These are phyloP conservation scores for Oryza meridionalis DNA, from an alignment of 176 grass and related monocot species.

Conservation along the genomic window DNA sequence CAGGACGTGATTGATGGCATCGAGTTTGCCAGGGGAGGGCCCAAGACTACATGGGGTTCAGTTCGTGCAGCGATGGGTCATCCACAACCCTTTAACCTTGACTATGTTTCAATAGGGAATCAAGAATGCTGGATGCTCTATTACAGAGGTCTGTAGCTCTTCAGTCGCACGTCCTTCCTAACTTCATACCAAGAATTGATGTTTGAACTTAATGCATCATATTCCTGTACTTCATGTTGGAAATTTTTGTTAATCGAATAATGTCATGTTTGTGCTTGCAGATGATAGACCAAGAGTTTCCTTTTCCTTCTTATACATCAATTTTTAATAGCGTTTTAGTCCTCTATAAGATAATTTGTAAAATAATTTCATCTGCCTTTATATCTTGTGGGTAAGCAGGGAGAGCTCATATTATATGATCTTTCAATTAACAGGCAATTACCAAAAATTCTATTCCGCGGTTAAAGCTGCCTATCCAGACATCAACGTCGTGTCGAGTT, in stretches of 20 bases:
- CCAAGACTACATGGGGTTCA: slow-evolving; percentile 76
- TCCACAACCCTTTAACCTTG: slow-evolving; percentile 77
- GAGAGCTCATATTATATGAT: slow-evolving; percentile 9
- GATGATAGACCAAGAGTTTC: slow-evolving; percentile 2
- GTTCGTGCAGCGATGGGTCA: slow-evolving; percentile 83
- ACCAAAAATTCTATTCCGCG: slow-evolving; percentile 82
- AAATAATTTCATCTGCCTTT: background rate
- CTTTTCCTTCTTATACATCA: background rate
- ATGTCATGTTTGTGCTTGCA: background rate
- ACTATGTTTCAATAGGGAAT: slow-evolving; percentile 88
- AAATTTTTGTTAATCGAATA: background rate
- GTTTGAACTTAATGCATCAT: background rate
- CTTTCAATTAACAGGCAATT: slow-evolving; percentile 59
- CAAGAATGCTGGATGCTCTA: slow-evolving; percentile 82
- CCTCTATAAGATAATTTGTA: background rate
- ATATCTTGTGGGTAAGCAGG: slow-evolving; percentile 6
- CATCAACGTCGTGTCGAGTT: slow-evolving; percentile 82
- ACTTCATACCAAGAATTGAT: background rate
- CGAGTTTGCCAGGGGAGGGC: slow-evolving; percentile 83
- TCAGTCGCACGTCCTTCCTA: background rate
- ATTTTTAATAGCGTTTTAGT: background rate
- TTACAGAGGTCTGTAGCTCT: slow-evolving; percentile 71
- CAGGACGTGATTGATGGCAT: slow-evolving; percentile 86
- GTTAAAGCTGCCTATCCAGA: slow-evolving; percentile 84
- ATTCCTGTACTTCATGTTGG: background rate